Percentiles rank a stretch among this genome's conserved stretches.
Evolutionary conservation across 1,139 yeast species (phyloP).

Genomic region (Candida sanyaensis): DNA sequence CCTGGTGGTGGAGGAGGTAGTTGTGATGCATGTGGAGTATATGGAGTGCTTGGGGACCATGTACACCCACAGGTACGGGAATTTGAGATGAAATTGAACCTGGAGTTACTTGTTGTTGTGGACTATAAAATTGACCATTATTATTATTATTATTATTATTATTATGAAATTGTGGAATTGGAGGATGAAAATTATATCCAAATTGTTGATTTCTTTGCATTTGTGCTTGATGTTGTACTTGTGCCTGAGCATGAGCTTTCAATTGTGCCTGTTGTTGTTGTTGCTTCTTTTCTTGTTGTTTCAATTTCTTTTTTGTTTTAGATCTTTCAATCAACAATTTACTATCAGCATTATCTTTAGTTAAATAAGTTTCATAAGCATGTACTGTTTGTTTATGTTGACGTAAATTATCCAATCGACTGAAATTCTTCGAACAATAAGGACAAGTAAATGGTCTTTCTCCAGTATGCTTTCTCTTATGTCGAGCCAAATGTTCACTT

Average conservation of each 20-base stretch:
- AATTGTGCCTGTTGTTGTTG: slow-evolving; percentile 9
- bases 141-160: background rate
- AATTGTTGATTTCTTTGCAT: slow-evolving; percentile 7
- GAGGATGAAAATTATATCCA: slow-evolving; percentile 6
- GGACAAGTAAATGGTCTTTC: slow-evolving; percentile 93
- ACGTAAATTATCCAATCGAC: slow-evolving; percentile 82
- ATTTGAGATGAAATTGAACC: slow-evolving; percentile 8
- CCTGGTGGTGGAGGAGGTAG: slow-evolving; percentile 3
- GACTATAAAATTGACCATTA: slow-evolving; percentile 7
- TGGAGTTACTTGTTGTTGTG: background rate
- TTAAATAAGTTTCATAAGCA: slow-evolving; percentile 60
- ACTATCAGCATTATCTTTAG: slow-evolving; percentile 14
- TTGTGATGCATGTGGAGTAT: slow-evolving; percentile 9
- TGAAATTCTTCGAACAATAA: slow-evolving; percentile 75
- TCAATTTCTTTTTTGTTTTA: slow-evolving; percentile 11
- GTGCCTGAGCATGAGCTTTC: slow-evolving; percentile 5
- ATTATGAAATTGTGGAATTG: slow-evolving; percentile 7
- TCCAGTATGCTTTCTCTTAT: slow-evolving; percentile 91
- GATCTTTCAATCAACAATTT: slow-evolving; percentile 9
- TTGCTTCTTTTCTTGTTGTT: slow-evolving; percentile 10
- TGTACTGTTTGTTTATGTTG: slow-evolving; percentile 95
- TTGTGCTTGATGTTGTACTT: slow-evolving; percentile 8
- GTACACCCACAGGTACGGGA: slow-evolving; percentile 10
- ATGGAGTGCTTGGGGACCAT: slow-evolving; percentile 9
- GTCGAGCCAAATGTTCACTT: slow-evolving; percentile 89